These are phyloP conservation scores for Karstenula rhodostoma DNA, from an alignment of 2,329 filamentous ascomycete species.

Conservation along the genomic window DNA sequence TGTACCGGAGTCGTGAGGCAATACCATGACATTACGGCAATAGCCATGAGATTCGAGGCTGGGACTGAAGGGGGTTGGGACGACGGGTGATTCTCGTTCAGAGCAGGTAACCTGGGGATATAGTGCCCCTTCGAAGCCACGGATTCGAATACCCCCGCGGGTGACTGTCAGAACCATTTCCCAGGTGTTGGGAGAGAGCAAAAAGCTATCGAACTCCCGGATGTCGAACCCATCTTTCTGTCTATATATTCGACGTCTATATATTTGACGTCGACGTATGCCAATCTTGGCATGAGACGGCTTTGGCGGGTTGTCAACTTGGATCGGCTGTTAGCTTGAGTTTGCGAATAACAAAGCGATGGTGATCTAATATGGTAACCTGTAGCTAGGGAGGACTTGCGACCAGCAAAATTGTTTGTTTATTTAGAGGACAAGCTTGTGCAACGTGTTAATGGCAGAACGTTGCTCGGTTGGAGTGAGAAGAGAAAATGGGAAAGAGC, in stretches of 20 bases:
- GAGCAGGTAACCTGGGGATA: background rate
- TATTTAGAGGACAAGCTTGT: conserved; percentile 2
- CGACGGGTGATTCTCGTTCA: background rate
- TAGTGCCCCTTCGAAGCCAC: background rate
- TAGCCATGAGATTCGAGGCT: background rate
- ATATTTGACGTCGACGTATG: background rate
- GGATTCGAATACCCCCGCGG: background rate
- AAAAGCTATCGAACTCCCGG: background rate
- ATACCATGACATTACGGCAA: background rate
- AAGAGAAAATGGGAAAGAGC: background rate
- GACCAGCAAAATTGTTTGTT: conserved; percentile 2
- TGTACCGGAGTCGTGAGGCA: background rate
- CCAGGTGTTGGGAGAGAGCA: background rate
- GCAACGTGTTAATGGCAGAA: background rate
- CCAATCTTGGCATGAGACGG: background rate
- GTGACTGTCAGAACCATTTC: background rate
- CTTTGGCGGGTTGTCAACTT: conserved; percentile 1
- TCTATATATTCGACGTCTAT: conserved; percentile 4
- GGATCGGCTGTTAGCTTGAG: background rate
- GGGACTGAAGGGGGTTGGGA: background rate
- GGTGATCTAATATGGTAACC: background rate
- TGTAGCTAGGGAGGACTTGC: background rate
- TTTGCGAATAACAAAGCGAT: conserved; percentile 7
- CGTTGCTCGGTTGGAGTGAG: background rate
- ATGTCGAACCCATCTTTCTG: background rate